phyloP scores from a whole-genome alignment of 1,284 basidiomycete species.

The Cryptococcus maquisensis region DNA sequence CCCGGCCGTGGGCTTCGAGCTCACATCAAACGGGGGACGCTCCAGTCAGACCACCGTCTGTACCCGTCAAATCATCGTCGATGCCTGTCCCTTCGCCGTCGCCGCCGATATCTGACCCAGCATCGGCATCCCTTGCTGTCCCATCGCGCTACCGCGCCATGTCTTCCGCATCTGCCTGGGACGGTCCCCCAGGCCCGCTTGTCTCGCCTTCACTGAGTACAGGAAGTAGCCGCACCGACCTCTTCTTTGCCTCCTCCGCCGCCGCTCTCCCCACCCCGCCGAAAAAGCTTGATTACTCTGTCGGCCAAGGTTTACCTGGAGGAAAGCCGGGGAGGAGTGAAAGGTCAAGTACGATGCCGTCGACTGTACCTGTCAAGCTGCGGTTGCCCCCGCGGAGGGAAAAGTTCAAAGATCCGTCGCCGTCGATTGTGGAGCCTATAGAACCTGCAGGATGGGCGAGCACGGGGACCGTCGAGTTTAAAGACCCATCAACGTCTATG shows the following conservation, averaged over 20 bases:
- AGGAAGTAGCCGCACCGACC: conserved; percentile 34
- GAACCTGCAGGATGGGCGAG: neutral
- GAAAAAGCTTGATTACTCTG: neutral
- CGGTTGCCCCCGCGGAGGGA: neutral
- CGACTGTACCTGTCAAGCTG: neutral
- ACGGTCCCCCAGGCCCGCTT: neutral
- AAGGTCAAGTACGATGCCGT: conserved; percentile 13
- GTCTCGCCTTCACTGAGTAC: conserved; percentile 32
- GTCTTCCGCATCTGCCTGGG: no score
- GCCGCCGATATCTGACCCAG: no score
- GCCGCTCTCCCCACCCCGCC: neutral
- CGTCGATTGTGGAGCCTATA: no score
- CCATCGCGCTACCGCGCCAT: no score
- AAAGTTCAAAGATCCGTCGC: neutral
- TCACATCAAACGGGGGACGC: neutral
- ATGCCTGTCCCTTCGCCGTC: conserved; percentile 2
- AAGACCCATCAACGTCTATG: neutral
- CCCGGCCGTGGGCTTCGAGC: conserved; percentile 8
- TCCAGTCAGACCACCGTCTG: neutral
- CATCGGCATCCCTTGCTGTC: no score
- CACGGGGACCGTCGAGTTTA: neutral
- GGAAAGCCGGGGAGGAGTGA: conserved; percentile 7
- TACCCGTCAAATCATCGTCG: neutral
- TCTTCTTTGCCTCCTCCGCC: conserved; percentile 33
- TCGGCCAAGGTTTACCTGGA: conserved; percentile 18